Base-by-base conservation (phyloP, 257 asterid genomes). In the Verbena officinalis region DNA sequence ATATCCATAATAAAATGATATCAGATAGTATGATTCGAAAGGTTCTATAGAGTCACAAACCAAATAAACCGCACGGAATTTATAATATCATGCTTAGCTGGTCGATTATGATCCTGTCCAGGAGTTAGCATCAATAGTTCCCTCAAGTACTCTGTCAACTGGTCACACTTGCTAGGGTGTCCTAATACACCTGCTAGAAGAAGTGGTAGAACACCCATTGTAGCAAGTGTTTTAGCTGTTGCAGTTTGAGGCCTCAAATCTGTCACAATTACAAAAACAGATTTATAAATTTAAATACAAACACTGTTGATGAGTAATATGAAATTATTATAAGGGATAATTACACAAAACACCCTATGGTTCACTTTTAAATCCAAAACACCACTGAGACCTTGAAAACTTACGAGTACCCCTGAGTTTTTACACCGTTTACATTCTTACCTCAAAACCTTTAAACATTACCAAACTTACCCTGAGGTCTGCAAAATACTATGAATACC, bases 141-240 rank as follows among this genome's bases (percentile, higher is more conserved):
- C 76, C 83, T 87, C 78, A 87, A 67, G 76, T 84, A 83, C 74
- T 82, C 82, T 9, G 80, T 70, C 71, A 87, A 77, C 27, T 77
- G 71, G 21, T 83, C 83, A 45, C 56, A 83, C 85, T 77, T 83
- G 76, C 74, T 71, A 3, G 84, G 78, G 64, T 73, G 76, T 45
- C 93, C 95, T 65, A 87, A 70, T 51, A 87, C 84, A 56, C 95
- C 95, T 14, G 93, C 90, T 73, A 87, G 74, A 42, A 87, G 82
- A 72, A 87, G 80, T 42, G 95, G 95, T 23, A 87, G 82, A 67
- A 83, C 83, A 69, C 92, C 74, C 72, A 83, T 73, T 9, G 80
- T 52, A 39, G 93, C 88, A 56, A 84, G 82, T 55, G 81, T 82
- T 66, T 72, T 75, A 60, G 88, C 79, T 45, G 81, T 66, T 15